Conservation (phyloP, 805 yeast species). For the Starmera amethionina region DNA sequence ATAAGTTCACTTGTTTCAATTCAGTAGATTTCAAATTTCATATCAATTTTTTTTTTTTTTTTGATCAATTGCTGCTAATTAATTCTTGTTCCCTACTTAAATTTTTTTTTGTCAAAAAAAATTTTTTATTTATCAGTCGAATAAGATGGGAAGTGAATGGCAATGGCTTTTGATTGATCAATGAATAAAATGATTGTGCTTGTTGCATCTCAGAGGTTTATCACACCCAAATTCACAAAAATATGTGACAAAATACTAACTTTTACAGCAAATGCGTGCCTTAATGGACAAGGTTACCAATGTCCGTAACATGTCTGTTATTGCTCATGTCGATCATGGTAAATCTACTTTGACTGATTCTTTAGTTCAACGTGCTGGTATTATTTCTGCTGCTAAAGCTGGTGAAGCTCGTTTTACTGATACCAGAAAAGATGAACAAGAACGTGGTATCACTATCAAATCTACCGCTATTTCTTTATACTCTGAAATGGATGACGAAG, state of each 20-base stretch:
- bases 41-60: too few species aligned
- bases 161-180: too few species aligned
- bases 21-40: too few species aligned
- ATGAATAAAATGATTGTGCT: too few species aligned
- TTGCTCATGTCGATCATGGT: slow-evolving; percentile 99
- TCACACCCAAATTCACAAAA: too few species aligned
- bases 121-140: too few species aligned
- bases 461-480: slow-evolving; percentile 96
- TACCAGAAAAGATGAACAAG: slow-evolving; percentile 99
- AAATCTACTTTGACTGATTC: slow-evolving; percentile 99
- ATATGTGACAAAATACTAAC: slow-evolving; percentile 7
- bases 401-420: slow-evolving; percentile 99
- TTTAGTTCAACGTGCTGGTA: slow-evolving; percentile 98
- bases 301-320: slow-evolving; percentile 99
- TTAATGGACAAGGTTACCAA: slow-evolving; percentile 99
- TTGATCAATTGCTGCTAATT: too few species aligned
- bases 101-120: too few species aligned
- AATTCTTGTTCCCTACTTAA: too few species aligned
- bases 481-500: slow-evolving; percentile 81
- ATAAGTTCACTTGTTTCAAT: too few species aligned
- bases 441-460: slow-evolving; percentile 99
- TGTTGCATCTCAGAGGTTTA: too few species aligned
- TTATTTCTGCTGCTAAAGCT: slow-evolving; percentile 98
- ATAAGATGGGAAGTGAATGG: too few species aligned
- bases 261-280: slow-evolving; percentile 80